Evolutionary conservation across 768 basidiomycete species (phyloP).

Genomic region (Mycena latifolia): DNA sequence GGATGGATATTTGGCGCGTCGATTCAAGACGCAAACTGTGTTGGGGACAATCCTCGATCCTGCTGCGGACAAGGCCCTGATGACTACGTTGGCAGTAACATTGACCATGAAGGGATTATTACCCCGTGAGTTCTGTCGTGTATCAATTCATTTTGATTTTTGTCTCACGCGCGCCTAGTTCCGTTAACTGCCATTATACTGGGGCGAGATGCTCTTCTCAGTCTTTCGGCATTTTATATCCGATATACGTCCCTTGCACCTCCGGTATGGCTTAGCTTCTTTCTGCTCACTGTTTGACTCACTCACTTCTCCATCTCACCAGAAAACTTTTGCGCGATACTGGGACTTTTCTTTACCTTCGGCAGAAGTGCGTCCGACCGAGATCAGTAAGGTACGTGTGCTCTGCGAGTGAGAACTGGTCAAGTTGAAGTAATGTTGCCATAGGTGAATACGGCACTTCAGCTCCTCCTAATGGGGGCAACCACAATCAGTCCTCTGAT

Average conservation of each 20-base stretch:
- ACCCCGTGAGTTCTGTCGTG: constrained; percentile 68
- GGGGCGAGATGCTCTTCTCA: constrained; percentile 89
- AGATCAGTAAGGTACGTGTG: constrained; percentile 85
- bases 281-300: constrained; percentile 8
- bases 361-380: constrained; percentile 93
- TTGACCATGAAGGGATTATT: constrained; percentile 87
- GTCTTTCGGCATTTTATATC: constrained; percentile 92
- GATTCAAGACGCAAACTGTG: constrained; percentile 90
- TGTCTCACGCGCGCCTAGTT: constrained; percentile 57
- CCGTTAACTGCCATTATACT: constrained; percentile 89
- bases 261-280: constrained; percentile 69
- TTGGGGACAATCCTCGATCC: constrained; percentile 97
- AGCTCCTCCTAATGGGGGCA: constrained; percentile 90
- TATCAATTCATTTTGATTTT: constrained; percentile 1
- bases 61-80: constrained; percentile 94
- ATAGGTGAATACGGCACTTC: constrained; percentile 92
- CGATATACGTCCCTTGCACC: constrained; percentile 90
- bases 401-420: background rate
- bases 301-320: constrained; percentile 17
- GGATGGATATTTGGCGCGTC: constrained; percentile 92
- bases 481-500: constrained; percentile 90
- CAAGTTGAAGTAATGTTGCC: background rate
- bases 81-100: constrained; percentile 94
- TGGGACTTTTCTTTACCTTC: constrained; percentile 98
- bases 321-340: constrained; percentile 94